Percentiles rank a stretch among this genome's conserved stretches.
These are phyloP conservation scores for Penicillium decumbens DNA, from an alignment of 2,329 filamentous ascomycete species.

Conservation along the genomic window DNA sequence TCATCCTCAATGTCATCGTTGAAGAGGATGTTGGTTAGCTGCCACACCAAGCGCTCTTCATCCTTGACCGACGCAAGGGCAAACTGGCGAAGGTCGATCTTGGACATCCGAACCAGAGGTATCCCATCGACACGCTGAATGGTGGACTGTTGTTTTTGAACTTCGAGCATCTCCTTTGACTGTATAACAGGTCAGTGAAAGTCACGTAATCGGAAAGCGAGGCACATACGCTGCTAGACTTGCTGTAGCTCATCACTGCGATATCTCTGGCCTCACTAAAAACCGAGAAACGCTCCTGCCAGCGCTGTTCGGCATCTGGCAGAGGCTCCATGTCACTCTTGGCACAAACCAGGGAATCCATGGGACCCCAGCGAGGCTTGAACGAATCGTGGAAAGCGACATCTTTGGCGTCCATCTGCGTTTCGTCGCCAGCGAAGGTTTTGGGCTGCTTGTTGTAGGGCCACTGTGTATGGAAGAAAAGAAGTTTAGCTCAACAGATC, in stretches of 20 bases:
- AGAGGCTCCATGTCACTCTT: conserved; percentile 38
- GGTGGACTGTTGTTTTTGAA: conserved; percentile 33
- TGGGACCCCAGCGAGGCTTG: conserved; percentile 74
- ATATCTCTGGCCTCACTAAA: conserved; percentile 34
- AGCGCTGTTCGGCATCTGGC: conserved; percentile 40
- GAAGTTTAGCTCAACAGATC: conserved; percentile 39
- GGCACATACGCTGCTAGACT: conserved; percentile 20
- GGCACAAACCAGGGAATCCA: conserved; percentile 66
- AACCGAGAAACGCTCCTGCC: conserved; percentile 50
- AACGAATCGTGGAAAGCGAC: conserved; percentile 66
- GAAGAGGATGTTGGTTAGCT: conserved; percentile 80
- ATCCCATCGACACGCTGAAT: conserved; percentile 54
- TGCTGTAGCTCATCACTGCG: conserved; percentile 25
- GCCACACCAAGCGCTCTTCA: conserved; percentile 62
- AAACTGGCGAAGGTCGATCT: conserved; percentile 33
- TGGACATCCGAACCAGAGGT: conserved; percentile 49
- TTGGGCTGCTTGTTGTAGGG: conserved; percentile 78
- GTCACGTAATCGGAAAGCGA: background rate
- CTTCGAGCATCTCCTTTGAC: conserved; percentile 30
- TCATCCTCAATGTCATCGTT: conserved; percentile 56
- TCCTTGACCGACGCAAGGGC: conserved; percentile 29
- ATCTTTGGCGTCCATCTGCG: conserved; percentile 59
- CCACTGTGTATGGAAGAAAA: conserved; percentile 58
- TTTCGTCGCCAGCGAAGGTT: conserved; percentile 58
- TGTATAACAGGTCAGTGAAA: conserved; percentile 6